Base-by-base conservation (phyloP, 140 eudicot genomes). In the Senecio squalidus region DNA sequence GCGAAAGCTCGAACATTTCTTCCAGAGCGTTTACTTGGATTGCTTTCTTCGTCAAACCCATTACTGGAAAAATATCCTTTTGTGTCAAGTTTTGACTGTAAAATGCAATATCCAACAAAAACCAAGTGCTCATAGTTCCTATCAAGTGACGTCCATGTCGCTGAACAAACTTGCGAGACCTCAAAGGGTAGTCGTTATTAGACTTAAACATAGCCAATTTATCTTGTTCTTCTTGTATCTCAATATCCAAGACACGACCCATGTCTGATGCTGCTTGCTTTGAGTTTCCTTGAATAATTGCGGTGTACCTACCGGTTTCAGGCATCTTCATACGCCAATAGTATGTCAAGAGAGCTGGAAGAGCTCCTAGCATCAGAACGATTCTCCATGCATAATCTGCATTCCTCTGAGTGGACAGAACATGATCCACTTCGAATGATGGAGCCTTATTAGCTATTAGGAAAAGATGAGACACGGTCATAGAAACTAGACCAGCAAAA, bases 301-400 rank as follows among this genome's bases (percentile, higher is more conserved):
- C 88, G 1, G 94, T 84, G 74, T 84, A 84, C 24, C 94, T 54
- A 0, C 84, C 88, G 0, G 94, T 84, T 58, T 84, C 94, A 0
- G 94, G 94, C 94, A 84, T 84, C 56, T 84, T 80, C 60, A 80
- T 68, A 6, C 94, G 50, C 94, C 88, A 84, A 44, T 84, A 84
- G 66, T 28, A 84, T 9, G 94, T 84, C 34, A 80, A 21, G 1
- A 57, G 41, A 3, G 94, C 94, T 2, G 94, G 94, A 0, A 84
- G 16, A 8, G 85, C 88, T 3, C 94, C 94, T 6, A 84, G 29
- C 88, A 80, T 80, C 4, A 84, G 71, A 13, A 84, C 72, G 24
- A 84, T 74, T 21, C 94, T 21, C 94, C 94, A 84, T 1, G 78
- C 82, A 18, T 58, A 80, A 41, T 84, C 94, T 0, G 88, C 84